Evolutionary conservation across 768 basidiomycete species (phyloP), one percentile per base, ranked within the genome.

Genomic region (Obba rivulosa): DNA sequence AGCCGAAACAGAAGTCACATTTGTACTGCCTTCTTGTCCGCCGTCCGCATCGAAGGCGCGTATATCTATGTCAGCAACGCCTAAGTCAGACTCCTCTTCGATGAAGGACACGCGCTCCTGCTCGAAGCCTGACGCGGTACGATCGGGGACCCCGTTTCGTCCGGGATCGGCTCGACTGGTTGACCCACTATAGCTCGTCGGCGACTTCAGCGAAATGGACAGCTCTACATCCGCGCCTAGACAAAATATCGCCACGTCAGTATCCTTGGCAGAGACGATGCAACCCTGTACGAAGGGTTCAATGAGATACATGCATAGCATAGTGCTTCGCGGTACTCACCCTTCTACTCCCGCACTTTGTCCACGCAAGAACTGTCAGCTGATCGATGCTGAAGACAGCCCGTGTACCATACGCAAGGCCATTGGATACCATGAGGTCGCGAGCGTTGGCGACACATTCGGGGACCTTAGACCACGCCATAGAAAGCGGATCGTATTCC

Each of bases 221-320:
- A 56, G 34, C 31, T 56, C 55, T n/a, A 56, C 49, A 18, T 56
- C 55, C 4, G 55, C 55, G 21, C 55, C 55, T 2, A 56, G 42
- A 18, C 51, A 56, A 9, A 52, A 21, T 7, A 56, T 9, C 1
- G 44, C 49, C 1, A 52, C 34, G 10, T 43, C 45, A 13, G 31
- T 11, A 2, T 17, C 13, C 24, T 48, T 43, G 25, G 51, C 51
- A 16, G 44, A 14, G 4, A 55, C 7, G 1, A 47, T n/a, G 20
- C 48, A 55, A 3, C 50, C 48, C 54, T 55, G 28, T 8, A 24
- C 8, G 16, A 35, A 14, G 14, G n/a, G 5, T 7, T 38, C 5
- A n/a, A 28, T 3, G 25, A 2, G 18, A n/a, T 22, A 21, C 18
- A 7, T 24, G 11, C 2, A 7, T 21, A 28, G 4, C 36, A 20